Evolutionary conservation across 139 green algal genomes (phyloP), one percentile per base, ranked within the genome.

Genomic region (Chlamydomonas incerta): DNA sequence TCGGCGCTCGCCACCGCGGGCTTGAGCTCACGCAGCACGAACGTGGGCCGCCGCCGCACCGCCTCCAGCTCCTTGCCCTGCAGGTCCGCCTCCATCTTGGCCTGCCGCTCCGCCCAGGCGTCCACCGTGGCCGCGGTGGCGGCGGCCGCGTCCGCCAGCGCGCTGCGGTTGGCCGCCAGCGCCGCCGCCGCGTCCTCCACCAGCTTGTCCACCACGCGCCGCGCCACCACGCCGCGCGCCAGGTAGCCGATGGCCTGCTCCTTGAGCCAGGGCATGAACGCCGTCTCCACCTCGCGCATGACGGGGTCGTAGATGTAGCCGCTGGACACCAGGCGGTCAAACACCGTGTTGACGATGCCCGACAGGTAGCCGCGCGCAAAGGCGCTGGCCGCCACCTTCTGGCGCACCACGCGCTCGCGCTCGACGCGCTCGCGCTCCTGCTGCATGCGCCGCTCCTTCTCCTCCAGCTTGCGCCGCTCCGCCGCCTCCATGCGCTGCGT

Each of bases 291-390:
- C 88, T 96, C 94, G 23, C 85, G 85, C 87, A 95, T 86, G n/a
- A 97, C 91, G 15, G 95, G 95, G 88, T 98, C 95, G 68, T 93
- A 96, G 91, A 98, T 97, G 85, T 92, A 92, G 33, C 95, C 95
- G 0, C 74, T 82, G 33, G 90, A 79, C 82, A 94, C 82, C 57
- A 98, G 91, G 23, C 84, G 60, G 41, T 93, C 87, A 69, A 96
- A 96, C 10, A 97, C 93, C 31, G 70, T 91, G 74, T 74, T 90
- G 34, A 97, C 88, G 70, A 98, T 91, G 65, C 94, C 95, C 5
- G 89, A 91, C n/a, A 98, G 91, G 91, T 96, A 98, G 68, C 93
- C 93, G 31, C 95, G 92, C 34, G 95, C 91, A 87, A 97, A 96
- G 13, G 91, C 89, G 21, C 62, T 77, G 31, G 94, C 93, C 21